Percentiles rank a stretch among this genome's conserved stretches.
Conservation (phyloP, 1,284 basidiomycete genomes). For the Erythrobasidium hasegawianum region DNA sequence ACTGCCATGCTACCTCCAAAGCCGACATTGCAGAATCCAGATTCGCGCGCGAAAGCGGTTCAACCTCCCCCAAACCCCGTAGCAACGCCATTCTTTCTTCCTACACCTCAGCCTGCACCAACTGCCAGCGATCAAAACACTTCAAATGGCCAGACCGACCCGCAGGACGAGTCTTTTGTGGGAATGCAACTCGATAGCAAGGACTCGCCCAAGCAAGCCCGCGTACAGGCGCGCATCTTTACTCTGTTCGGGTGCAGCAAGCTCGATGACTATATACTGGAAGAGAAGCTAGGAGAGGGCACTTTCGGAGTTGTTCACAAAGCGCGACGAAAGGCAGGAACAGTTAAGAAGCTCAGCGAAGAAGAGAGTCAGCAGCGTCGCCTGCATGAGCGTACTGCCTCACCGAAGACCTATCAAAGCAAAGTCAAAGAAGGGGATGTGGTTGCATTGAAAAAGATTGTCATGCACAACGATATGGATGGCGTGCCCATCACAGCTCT, state of each 20-base stretch:
- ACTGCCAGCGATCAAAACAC: neutral
- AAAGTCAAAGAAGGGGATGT: slow-evolving; percentile 51
- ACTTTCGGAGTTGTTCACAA: slow-evolving; percentile 68
- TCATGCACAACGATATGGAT: slow-evolving; percentile 94
- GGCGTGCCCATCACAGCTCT: slow-evolving; percentile 90
- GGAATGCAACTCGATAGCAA: neutral
- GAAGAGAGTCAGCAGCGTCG: slow-evolving; percentile 10
- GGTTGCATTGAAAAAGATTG: slow-evolving; percentile 89
- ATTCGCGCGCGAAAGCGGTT: neutral
- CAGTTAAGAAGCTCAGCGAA: slow-evolving; percentile 16
- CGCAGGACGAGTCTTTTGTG: neutral
- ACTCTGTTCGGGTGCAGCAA: slow-evolving; percentile 71
- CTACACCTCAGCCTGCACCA: neutral
- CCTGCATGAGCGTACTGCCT: slow-evolving; percentile 5
- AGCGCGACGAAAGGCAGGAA: slow-evolving; percentile 24
- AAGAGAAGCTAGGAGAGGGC: slow-evolving; percentile 85
- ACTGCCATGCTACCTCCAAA: neutral
- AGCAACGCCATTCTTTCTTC: slow-evolving; percentile 26
- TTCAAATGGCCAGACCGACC: neutral
- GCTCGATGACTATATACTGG: slow-evolving; percentile 72
- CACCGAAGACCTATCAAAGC: slow-evolving; percentile 5
- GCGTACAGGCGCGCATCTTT: slow-evolving; percentile 45
- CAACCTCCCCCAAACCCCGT: slow-evolving; percentile 4
- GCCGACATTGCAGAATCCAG: neutral
- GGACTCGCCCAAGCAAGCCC: neutral